A percentile compares a stretch with the other conserved stretches of the same genome.
These are phyloP conservation scores for Neurospora cerealis DNA, from an alignment of 495 filamentous ascomycete species.

Conservation along the genomic window DNA sequence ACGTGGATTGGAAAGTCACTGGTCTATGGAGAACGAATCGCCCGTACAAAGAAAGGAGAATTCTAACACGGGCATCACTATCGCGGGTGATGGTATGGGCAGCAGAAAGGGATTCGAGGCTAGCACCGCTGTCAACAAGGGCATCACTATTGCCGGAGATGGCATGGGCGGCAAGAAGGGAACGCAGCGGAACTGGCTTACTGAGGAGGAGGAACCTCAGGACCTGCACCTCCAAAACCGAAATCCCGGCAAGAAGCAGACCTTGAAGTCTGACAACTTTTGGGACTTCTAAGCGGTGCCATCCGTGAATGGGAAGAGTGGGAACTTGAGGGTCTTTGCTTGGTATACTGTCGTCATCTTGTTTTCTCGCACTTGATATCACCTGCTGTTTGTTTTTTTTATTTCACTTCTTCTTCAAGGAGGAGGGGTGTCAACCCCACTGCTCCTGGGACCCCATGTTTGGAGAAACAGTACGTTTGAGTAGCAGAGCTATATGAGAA, in stretches of 20 bases:
- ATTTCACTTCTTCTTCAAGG: not conserved
- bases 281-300: constrained; percentile 43
- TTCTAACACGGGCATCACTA: constrained; percentile 16
- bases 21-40: constrained; percentile 53
- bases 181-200: constrained; percentile 48
- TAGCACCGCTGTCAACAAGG: constrained; percentile 22
- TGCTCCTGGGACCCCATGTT: not conserved
- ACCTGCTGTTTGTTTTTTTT: not conserved
- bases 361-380: not conserved
- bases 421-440: not conserved
- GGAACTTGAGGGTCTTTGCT: not conserved
- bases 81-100: not conserved
- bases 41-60: constrained; percentile 43
- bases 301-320: not conserved
- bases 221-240: constrained; percentile 15
- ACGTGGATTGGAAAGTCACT: constrained; percentile 59
- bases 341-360: not conserved
- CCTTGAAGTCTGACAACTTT: constrained; percentile 28
- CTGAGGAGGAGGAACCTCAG: constrained; percentile 44
- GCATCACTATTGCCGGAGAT: constrained; percentile 54
- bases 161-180: constrained; percentile 68
- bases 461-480: not conserved
- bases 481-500: not conserved
- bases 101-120: constrained; percentile 14
- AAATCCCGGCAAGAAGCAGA: constrained; percentile 26